A percentile compares a stretch with the other conserved stretches of the same genome.
These are phyloP conservation scores for Termitomyces sp. DNA, from an alignment of 768 basidiomycete genomes.

Conservation along the genomic window DNA sequence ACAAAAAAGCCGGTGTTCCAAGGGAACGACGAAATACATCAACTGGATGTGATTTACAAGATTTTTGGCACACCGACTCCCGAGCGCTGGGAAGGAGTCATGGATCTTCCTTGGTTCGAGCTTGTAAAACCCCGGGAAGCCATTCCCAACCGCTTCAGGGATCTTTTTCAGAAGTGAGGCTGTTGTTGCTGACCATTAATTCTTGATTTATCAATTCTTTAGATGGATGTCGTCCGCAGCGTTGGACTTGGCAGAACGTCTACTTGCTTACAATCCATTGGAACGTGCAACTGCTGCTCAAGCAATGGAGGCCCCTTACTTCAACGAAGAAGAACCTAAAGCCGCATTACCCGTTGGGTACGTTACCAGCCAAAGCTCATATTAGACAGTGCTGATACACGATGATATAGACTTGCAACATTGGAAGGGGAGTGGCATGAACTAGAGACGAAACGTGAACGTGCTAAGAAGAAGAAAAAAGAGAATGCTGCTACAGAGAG, in stretches of 20 bases:
- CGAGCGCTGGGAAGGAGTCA: conserved; percentile 77
- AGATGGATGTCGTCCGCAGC: conserved; percentile 87
- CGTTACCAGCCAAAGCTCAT: conserved; percentile 21
- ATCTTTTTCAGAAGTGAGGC: conserved; percentile 80
- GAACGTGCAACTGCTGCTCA: conserved; percentile 72
- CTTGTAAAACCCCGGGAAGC: conserved; percentile 86
- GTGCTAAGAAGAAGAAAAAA: conserved; percentile 74
- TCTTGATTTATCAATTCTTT: conserved; percentile 1
- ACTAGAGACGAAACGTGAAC: conserved; percentile 89
- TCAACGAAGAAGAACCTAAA: conserved; percentile 70
- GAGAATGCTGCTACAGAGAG: conserved; percentile 33
- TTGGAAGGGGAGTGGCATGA: conserved; percentile 98
- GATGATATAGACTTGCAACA: conserved; percentile 52
- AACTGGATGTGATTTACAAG: conserved; percentile 89
- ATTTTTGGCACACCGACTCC: conserved; percentile 85
- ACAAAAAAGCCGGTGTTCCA: conserved; percentile 97
- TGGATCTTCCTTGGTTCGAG: conserved; percentile 94
- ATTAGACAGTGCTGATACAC: conserved; percentile 3
- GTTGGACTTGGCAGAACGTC: conserved; percentile 78
- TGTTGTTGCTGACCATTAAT: not conserved
- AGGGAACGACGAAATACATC: conserved; percentile 96
- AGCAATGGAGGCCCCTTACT: conserved; percentile 82
- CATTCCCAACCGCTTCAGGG: conserved; percentile 71
- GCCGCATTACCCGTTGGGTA: conserved; percentile 77
- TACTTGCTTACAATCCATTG: conserved; percentile 78